Percentiles rank a stretch among this genome's conserved stretches.
Conservation (phyloP, 2,329 filamentous ascomycete species). For the Cercospora brassicicola region DNA sequence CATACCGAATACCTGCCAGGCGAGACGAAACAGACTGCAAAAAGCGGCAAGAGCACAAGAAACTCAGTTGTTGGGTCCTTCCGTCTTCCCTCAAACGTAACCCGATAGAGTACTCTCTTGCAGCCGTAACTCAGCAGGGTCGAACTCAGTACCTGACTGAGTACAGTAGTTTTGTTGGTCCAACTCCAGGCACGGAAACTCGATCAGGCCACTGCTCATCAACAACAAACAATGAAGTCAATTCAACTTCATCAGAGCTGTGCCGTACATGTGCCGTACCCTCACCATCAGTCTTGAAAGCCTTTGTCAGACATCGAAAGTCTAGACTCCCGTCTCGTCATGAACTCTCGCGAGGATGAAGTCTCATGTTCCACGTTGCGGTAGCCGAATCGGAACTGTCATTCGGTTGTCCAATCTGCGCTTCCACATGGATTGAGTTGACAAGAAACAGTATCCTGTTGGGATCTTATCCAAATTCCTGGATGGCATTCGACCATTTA, state of each 20-base stretch:
- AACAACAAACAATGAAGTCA: background rate
- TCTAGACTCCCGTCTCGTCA: background rate
- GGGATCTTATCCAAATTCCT: background rate
- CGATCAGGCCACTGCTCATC: background rate
- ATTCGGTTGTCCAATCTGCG: background rate
- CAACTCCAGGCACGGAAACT: background rate
- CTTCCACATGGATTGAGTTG: background rate
- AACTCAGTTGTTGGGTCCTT: background rate
- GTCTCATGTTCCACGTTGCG: background rate
- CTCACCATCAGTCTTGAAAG: background rate
- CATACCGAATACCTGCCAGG: too few species aligned
- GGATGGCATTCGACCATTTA: too few species aligned
- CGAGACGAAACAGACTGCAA: background rate
- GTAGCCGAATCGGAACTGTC: background rate
- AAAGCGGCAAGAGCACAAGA: background rate
- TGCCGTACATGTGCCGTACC: background rate
- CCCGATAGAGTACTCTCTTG: background rate
- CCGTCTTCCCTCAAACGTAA: background rate
- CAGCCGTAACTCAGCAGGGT: background rate
- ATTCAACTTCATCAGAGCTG: background rate
- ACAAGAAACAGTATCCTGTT: background rate
- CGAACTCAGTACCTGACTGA: background rate
- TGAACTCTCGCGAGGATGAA: background rate
- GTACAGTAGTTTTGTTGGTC: background rate
- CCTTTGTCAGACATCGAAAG: background rate